These are phyloP conservation scores for Ogataea ramenticola DNA, from an alignment of 805 yeast genomes.

Conservation along the genomic window DNA sequence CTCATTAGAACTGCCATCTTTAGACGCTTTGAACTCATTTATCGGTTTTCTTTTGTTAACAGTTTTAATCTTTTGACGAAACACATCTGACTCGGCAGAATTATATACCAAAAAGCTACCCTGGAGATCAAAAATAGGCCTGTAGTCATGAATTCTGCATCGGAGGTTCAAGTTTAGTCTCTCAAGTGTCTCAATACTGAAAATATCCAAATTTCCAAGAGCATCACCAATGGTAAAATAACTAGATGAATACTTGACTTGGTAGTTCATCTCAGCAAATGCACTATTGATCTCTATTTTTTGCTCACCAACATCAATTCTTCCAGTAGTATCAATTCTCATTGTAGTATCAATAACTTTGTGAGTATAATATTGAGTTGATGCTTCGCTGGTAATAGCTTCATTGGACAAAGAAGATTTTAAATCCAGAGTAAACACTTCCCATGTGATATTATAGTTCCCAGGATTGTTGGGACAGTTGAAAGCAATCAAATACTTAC, in stretches of 20 bases:
- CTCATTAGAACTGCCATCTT: background rate
- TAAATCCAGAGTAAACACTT: background rate
- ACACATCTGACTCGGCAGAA: conserved; percentile 32
- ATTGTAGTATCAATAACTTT: too few species aligned
- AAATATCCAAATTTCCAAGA: conserved; percentile 11
- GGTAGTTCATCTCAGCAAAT: conserved; percentile 7
- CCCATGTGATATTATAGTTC: background rate
- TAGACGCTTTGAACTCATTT: background rate
- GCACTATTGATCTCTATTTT: too few species aligned
- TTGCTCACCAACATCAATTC: too few species aligned
- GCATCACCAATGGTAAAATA: background rate
- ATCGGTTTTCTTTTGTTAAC: background rate
- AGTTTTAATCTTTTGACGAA: conserved; percentile 7
- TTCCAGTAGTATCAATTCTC: too few species aligned
- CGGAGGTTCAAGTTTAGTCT: background rate
- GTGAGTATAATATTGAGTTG: too few species aligned
- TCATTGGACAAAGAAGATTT: background rate
- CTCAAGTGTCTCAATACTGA: background rate
- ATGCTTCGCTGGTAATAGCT: too few species aligned
- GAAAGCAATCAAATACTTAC: background rate
- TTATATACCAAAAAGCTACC: conserved; percentile 44
- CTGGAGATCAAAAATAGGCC: conserved; percentile 40
- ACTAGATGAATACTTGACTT: background rate
- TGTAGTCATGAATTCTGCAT: conserved; percentile 21
- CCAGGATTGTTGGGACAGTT: background rate